Evolutionary conservation across 177 flowering plant genomes (phyloP), one percentile per base, ranked within the genome.

Genomic region (Telopea speciosissima): DNA sequence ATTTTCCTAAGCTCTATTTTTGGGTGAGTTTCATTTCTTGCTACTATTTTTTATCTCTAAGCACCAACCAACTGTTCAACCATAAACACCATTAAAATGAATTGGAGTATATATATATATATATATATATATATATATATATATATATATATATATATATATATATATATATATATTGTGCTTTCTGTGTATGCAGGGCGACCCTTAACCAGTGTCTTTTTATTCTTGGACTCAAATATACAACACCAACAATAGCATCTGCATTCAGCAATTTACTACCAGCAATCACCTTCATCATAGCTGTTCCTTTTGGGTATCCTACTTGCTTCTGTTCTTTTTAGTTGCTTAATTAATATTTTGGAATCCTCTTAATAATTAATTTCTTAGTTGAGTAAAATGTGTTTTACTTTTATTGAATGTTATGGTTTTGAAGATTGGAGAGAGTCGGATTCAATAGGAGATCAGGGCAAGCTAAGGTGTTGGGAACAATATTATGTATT

Each of bases 241-340:
- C 95, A 0, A 85, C 91, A 9, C 89, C 98, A 31, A 94, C 97
- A 0, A 85, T 89, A 36, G 89, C 85, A 5, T 87, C 91, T 63
- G 98, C 97, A 8, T 62, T 94, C 58, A 78, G 62, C 68, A 94
- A 92, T 68, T 61, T 86, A 26, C 81, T 86, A 42, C 98, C 98
- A 0, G 98, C 97, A 0, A 66, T 89, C 62, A 92, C 98, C 36
- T 94, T 94, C 72, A 13, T 94, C 70, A 81, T 94, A 62, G 98
- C 97, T 62, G 73, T 90, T 40, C 81, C 88, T n/a, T 89, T 84
- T 75, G 72, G 92, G 96, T 88, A 79, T 71, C 24, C 65, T 24
- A 8, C 31, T 11, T 5, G 52, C 52, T 17, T 7, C 11, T n/a
- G 33, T n/a, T n/a, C 23, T 60, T 45, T 5, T 31, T 54, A 31